Conservation (phyloP, 139 green algal species). For the Chlorella sp. region DNA sequence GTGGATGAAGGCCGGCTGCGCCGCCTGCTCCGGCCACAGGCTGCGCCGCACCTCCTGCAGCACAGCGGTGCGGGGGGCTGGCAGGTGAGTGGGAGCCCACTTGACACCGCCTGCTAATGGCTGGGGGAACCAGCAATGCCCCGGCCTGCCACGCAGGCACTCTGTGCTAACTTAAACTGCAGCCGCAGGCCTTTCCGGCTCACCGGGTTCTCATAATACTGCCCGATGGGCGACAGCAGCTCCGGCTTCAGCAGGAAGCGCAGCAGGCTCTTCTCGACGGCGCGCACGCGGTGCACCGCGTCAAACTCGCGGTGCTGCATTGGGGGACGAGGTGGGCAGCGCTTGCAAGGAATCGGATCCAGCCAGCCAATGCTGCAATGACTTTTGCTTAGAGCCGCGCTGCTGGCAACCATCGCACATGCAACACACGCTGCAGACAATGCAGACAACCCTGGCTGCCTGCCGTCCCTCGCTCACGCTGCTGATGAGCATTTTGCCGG, state of each 20-base stretch:
- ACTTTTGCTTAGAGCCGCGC: too few species aligned
- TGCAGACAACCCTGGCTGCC: neutral
- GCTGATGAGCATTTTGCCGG: constrained; percentile 34
- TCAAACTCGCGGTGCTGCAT: constrained; percentile 64
- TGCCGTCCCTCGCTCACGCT: neutral
- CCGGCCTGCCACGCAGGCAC: neutral
- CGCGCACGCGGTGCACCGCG: constrained; percentile 49
- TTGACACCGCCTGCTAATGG: too few species aligned
- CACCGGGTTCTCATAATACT: constrained; percentile 36
- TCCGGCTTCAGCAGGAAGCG: constrained; percentile 62
- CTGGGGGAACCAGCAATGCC: too few species aligned
- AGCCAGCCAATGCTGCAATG: too few species aligned
- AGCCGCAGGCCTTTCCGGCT: neutral
- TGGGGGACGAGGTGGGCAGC: constrained; percentile 10
- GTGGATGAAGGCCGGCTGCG: constrained; percentile 40
- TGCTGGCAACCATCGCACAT: too few species aligned
- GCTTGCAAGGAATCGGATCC: too few species aligned
- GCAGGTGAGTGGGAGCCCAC: too few species aligned
- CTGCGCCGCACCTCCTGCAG: constrained; percentile 35
- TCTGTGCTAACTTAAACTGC: too few species aligned
- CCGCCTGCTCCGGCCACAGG: constrained; percentile 58
- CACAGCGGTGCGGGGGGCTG: neutral
- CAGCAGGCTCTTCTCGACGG: constrained; percentile 36
- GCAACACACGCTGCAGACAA: too few species aligned
- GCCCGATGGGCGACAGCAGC: constrained; percentile 34